Evolutionary conservation across 2,329 filamentous ascomycete genomes (phyloP).

Genomic region (Colletotrichum lindemuthianum): DNA sequence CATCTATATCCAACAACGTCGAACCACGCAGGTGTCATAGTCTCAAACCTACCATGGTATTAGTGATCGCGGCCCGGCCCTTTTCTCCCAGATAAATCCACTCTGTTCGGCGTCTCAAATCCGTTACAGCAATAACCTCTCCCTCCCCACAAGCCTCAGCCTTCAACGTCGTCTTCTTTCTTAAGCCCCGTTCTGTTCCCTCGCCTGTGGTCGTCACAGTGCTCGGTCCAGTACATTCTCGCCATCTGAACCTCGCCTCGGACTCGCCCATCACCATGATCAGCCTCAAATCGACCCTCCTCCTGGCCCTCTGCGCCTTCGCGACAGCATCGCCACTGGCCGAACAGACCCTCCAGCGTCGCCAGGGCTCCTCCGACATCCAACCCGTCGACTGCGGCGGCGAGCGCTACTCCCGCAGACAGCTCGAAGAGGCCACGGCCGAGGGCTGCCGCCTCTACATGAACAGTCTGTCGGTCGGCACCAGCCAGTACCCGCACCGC

Average conservation of each 20-base stretch:
- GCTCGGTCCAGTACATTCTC: neutral
- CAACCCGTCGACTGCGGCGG: conserved; percentile 24
- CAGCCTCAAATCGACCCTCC: conserved; percentile 25
- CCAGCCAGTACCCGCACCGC: conserved; percentile 47
- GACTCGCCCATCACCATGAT: conserved; percentile 22
- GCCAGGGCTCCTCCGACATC: conserved; percentile 17
- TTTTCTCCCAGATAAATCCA: neutral
- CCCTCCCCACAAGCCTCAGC: neutral
- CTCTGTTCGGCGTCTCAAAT: conserved; percentile 5
- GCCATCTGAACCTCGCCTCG: neutral
- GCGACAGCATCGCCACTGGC: neutral
- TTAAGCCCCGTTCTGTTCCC: neutral
- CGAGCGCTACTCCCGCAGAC: conserved; percentile 24
- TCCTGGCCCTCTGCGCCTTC: conserved; percentile 14
- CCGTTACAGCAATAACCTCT: conserved; percentile 6
- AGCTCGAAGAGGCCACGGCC: conserved; percentile 32
- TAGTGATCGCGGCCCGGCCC: conserved; percentile 19
- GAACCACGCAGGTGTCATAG: too few species aligned
- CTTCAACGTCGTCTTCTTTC: neutral
- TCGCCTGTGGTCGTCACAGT: neutral
- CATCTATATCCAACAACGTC: too few species aligned
- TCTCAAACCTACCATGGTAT: neutral
- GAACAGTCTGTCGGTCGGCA: conserved; percentile 23
- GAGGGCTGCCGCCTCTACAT: conserved; percentile 35
- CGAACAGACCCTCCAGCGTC: conserved; percentile 16